Base-by-base conservation (phyloP, 2,329 filamentous ascomycete species). In the Penicillium brasilianum region DNA sequence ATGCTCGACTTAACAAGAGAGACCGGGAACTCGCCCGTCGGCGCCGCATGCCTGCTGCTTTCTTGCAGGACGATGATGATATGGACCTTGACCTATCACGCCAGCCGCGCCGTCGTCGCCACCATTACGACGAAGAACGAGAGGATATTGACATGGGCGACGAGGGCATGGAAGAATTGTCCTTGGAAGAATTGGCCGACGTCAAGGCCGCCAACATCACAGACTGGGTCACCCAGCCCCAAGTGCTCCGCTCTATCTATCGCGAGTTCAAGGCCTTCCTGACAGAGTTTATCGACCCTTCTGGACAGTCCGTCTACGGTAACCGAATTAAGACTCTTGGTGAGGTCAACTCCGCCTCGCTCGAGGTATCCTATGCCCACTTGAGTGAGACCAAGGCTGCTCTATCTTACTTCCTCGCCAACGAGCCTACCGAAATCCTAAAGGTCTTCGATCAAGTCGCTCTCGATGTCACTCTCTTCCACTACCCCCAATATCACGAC, bases 241-340 rank as follows among this genome's bases (percentile, higher is more conserved):
- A 92, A 14, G 95, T 99, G 13, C 92, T 97, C 78, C 87, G 92
- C 69, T 96, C 93, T 1, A 95, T 99, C 77, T 93, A 93, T 74
- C 88, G 94, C 71, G 95, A 99, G 78, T 99, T 99, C 86, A 97
- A 96, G 77, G 90, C 91, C 3, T 99, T 99, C 82, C 82, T 99
- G 71, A 98, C 95, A 11, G 94, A 97, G 70, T 98, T 96, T 76
- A 97, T 89, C 6, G 95, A 99, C 72, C 88, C 93, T 57, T 88
- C 90, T 66, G 93, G 93, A 57, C 89, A 88, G 4, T 99, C 95
- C 0, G 93, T 99, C 54, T 99, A 99, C 76, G 95, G 95, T 57
- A 93, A 92, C 69, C 90, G 93, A 58, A 96, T 99, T 67, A 88
- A 92, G 68, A 97, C 92, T 0, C 87, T 99, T n/a, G 96, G 95